Conservation (phyloP, 176 grass and related monocot species). For the Raddia guianensis region DNA sequence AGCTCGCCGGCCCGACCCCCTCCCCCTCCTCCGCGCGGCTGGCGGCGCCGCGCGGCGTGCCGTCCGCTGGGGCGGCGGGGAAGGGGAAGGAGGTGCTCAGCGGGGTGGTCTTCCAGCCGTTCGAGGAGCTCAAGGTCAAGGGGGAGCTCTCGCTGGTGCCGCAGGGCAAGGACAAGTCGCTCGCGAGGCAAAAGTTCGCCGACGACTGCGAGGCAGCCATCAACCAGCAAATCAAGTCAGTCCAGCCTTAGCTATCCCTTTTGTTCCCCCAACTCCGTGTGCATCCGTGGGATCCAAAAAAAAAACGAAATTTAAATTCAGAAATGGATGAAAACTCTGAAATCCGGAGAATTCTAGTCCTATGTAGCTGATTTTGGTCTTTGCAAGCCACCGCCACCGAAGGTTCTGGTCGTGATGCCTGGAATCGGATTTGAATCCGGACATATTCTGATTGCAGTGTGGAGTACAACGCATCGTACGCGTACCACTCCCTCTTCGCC, state of each 20-base stretch:
- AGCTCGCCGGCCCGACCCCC: neutral
- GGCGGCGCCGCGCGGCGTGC: conserved; percentile 18
- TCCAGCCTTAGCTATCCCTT: neutral
- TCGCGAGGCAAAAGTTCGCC: conserved; percentile 70
- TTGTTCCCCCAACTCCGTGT: neutral
- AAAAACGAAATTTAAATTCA: neutral
- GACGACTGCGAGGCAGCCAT: conserved; percentile 78
- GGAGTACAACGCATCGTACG: conserved; percentile 88
- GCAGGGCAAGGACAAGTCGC: conserved; percentile 49
- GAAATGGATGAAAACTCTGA: neutral
- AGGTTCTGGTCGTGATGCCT: neutral
- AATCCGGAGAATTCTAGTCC: neutral
- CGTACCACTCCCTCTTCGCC: conserved; percentile 88
- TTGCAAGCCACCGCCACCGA: neutral
- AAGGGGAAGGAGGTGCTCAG: conserved; percentile 55
- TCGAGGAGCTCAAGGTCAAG: conserved; percentile 86
- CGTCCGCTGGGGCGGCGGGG: neutral
- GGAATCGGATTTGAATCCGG: neutral
- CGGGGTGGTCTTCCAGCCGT: conserved; percentile 73
- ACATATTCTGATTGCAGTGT: conserved; percentile 55
- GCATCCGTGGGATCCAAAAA: neutral
- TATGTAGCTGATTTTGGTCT: neutral
- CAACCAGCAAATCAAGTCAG: conserved; percentile 91
- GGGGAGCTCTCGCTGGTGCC: conserved; percentile 68
- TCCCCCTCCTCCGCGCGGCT: neutral